Conservation (phyloP, 805 yeast species). For the Komagataella kurtzmanii region DNA sequence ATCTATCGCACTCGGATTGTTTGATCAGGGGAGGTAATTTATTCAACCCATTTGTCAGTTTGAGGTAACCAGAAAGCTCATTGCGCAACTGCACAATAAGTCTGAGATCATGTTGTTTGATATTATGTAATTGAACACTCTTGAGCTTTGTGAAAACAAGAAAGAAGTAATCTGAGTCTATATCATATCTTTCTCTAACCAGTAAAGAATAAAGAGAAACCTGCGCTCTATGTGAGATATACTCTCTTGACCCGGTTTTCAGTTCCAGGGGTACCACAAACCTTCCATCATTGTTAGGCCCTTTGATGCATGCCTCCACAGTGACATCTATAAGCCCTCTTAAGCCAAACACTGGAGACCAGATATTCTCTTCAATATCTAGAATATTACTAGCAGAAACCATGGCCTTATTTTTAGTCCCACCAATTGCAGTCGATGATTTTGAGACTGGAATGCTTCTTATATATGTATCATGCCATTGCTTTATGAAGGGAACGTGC, state of each 20-base stretch:
- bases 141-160: conserved; percentile 61
- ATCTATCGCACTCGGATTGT: conserved; percentile 45
- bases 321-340: conserved; percentile 88
- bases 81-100: conserved; percentile 65
- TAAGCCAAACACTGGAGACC: conserved; percentile 86
- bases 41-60: conserved; percentile 24
- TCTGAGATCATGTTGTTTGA: conserved; percentile 42
- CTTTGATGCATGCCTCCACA: conserved; percentile 38
- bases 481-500: conserved; percentile 37
- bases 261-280: conserved; percentile 73
- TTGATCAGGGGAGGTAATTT: conserved; percentile 40
- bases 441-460: conserved; percentile 10
- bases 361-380: conserved; percentile 81
- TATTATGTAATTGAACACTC: conserved; percentile 34
- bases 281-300: conserved; percentile 22
- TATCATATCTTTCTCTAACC: conserved; percentile 65
- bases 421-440: conserved; percentile 5
- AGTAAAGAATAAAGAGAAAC: conserved; percentile 70
- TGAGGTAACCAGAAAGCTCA: conserved; percentile 43
- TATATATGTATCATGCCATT: conserved; percentile 38
- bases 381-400: conserved; percentile 50
- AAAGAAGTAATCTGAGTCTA: conserved; percentile 50
- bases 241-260: conserved; percentile 63
- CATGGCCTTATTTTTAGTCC: conserved; percentile 18
- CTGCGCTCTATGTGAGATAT: conserved; percentile 72